Percentiles rank a stretch among this genome's conserved stretches.
phyloP scores from a whole-genome alignment of 2,329 filamentous ascomycete species.

The Alternaria tenuissima region DNA sequence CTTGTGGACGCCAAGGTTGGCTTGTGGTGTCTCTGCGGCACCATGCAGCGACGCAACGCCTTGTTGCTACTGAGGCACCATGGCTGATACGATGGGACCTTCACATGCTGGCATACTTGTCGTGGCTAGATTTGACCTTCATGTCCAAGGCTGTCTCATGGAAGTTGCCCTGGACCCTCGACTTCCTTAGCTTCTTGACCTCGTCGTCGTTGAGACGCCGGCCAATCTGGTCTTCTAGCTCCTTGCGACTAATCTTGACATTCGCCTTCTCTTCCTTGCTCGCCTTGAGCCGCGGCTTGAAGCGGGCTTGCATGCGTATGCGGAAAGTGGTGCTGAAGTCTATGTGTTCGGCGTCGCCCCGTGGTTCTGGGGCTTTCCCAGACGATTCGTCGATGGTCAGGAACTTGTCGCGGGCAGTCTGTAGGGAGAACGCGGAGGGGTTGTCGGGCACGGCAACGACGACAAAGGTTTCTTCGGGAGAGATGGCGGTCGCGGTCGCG shows the following conservation, averaged over 20 bases:
- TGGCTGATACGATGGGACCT: background rate
- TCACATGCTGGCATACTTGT: conserved; percentile 47
- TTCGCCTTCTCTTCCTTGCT: conserved; percentile 83
- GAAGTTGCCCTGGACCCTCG: conserved; percentile 85
- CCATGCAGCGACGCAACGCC: background rate
- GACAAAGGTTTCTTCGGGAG: conserved; percentile 81
- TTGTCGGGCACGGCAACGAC: conserved; percentile 69
- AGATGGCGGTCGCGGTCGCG: conserved; percentile 82
- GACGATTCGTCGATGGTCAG: conserved; percentile 63
- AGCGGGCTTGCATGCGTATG: conserved; percentile 92
- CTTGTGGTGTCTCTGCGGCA: background rate
- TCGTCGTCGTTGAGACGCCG: conserved; percentile 83
- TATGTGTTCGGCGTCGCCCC: conserved; percentile 76
- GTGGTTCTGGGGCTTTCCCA: conserved; percentile 65
- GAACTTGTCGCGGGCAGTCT: conserved; percentile 76
- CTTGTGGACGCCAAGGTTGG: conserved; percentile 17
- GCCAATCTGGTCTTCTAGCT: conserved; percentile 83
- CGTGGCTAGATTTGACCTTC: conserved; percentile 85
- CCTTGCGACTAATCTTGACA: conserved; percentile 84
- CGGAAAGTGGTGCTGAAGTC: conserved; percentile 76
- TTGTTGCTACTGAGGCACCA: background rate
- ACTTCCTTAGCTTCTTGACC: conserved; percentile 81
- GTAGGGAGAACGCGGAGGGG: conserved; percentile 75
- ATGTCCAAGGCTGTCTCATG: conserved; percentile 86
- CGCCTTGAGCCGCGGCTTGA: conserved; percentile 83